Percentiles rank a stretch among this genome's conserved stretches.
These are phyloP conservation scores for Yamadazyma laniorum DNA, from an alignment of 805 yeast genomes.

Conservation along the genomic window DNA sequence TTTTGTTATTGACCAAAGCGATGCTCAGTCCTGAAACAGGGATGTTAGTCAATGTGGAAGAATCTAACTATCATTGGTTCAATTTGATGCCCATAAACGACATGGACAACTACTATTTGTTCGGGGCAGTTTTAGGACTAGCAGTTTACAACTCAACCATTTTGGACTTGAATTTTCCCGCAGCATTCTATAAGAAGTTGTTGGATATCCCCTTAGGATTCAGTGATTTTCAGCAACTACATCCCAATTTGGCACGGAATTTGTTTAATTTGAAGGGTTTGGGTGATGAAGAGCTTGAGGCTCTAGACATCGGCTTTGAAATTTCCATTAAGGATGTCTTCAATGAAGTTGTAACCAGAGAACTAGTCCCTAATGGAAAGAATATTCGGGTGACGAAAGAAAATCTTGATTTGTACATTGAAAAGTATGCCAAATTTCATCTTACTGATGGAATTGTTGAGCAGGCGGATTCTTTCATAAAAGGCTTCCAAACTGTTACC, in stretches of 20 bases:
- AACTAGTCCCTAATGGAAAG: constrained; percentile 61
- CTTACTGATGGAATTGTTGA: constrained; percentile 51
- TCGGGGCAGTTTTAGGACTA: constrained; percentile 85
- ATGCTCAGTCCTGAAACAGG: constrained; percentile 69
- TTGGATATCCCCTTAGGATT: constrained; percentile 53
- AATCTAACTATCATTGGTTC: constrained; percentile 78
- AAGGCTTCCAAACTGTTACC: constrained; percentile 74
- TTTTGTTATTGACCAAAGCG: constrained; percentile 65
- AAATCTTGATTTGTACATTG: constrained; percentile 61
- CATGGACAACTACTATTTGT: constrained; percentile 61
- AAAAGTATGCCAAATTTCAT: constrained; percentile 59
- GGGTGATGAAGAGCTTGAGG: constrained; percentile 31
- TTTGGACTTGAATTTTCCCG: constrained; percentile 75
- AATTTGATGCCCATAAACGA: constrained; percentile 44
- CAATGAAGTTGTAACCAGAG: constrained; percentile 43
- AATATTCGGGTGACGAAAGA: constrained; percentile 51
- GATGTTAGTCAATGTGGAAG: constrained; percentile 63
- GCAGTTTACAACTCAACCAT: constrained; percentile 91
- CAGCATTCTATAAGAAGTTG: constrained; percentile 71
- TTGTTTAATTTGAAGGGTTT: constrained; percentile 28
- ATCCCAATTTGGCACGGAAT: constrained; percentile 58
- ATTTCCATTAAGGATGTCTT: constrained; percentile 52
- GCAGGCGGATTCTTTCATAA: constrained; percentile 57
- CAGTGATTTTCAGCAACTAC: constrained; percentile 64
- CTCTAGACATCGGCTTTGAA: constrained; percentile 58